A percentile compares a stretch with the other conserved stretches of the same genome.
Conservation (phyloP, 164 flowering plant species). For the Annona squamosa region DNA sequence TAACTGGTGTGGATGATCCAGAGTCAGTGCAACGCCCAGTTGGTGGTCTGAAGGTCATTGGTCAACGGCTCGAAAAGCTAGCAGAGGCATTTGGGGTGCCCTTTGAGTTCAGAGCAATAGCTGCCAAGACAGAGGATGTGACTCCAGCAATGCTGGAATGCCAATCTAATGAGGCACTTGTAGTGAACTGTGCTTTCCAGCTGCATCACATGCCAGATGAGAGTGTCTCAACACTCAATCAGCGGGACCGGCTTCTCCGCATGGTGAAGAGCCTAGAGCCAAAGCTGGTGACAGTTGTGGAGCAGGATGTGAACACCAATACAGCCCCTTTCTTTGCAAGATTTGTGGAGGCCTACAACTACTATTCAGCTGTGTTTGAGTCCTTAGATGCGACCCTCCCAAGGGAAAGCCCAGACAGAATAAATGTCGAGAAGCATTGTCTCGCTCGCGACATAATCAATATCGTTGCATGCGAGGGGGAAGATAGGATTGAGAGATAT, state of each 20-base stretch:
- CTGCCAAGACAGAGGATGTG: conserved; percentile 48
- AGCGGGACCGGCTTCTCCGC: conserved; percentile 79
- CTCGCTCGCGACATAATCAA: conserved; percentile 90
- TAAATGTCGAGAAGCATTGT: conserved; percentile 90
- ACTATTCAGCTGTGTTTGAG: conserved; percentile 84
- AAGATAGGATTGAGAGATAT: conserved; percentile 86
- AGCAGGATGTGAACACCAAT: conserved; percentile 92
- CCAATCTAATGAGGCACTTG: conserved; percentile 56
- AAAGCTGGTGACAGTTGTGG: conserved; percentile 85
- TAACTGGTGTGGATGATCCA: conserved; percentile 97
- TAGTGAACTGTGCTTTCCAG: conserved; percentile 94
- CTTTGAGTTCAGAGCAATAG: conserved; percentile 67
- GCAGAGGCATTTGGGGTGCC: conserved; percentile 54
- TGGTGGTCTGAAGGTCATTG: conserved; percentile 73
- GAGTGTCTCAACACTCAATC: conserved; percentile 85
- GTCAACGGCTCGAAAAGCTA: conserved; percentile 60
- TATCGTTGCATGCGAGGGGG: conserved; percentile 93
- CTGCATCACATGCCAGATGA: conserved; percentile 99
- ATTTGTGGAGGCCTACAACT: conserved; percentile 76
- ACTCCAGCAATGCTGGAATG: conserved; percentile 55
- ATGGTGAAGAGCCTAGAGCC: conserved; percentile 82
- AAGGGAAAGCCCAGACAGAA: conserved; percentile 75
- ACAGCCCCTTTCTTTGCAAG: conserved; percentile 82
- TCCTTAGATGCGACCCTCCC: conserved; percentile 83
- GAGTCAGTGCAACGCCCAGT: conserved; percentile 81